Percentiles rank a stretch among this genome's conserved stretches.
These are phyloP conservation scores for Penicillium mononematosum DNA, from an alignment of 495 filamentous ascomycete genomes.

Conservation along the genomic window DNA sequence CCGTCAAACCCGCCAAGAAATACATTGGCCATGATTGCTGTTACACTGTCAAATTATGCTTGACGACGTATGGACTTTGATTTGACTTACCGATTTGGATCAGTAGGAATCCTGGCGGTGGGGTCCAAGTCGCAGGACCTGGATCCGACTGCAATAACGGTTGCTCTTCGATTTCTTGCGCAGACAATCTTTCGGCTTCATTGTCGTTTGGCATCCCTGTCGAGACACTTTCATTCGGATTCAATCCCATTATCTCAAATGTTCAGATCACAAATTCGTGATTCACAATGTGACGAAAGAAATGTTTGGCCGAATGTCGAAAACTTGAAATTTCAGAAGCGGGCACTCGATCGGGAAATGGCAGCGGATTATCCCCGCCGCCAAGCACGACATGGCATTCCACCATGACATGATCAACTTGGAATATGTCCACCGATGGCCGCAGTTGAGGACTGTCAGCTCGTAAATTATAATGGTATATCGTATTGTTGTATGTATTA, in stretches of 20 bases:
- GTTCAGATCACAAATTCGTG: background rate
- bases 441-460: no score
- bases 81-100: constrained; percentile 43
- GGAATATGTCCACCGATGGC: no score
- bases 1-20: constrained; percentile 66
- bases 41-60: constrained; percentile 4
- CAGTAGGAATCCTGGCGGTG: constrained; percentile 44
- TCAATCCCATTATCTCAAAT: background rate
- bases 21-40: constrained; percentile 63
- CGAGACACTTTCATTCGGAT: background rate
- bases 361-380: constrained; percentile 8
- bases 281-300: background rate
- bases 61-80: background rate
- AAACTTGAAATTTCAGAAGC: constrained; percentile 10
- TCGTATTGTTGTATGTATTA: no score
- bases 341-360: constrained; percentile 26
- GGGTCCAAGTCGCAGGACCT: constrained; percentile 30
- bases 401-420: constrained; percentile 12
- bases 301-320: background rate
- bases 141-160: constrained; percentile 39
- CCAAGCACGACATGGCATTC: constrained; percentile 25
- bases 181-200: background rate
- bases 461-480: no score
- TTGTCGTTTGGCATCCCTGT: background rate
- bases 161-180: constrained; percentile 29